Percentiles rank a stretch among this genome's conserved stretches.
These are phyloP conservation scores for Aechmea fasciata DNA, from an alignment of 176 grass and related monocot genomes.

Conservation along the genomic window DNA sequence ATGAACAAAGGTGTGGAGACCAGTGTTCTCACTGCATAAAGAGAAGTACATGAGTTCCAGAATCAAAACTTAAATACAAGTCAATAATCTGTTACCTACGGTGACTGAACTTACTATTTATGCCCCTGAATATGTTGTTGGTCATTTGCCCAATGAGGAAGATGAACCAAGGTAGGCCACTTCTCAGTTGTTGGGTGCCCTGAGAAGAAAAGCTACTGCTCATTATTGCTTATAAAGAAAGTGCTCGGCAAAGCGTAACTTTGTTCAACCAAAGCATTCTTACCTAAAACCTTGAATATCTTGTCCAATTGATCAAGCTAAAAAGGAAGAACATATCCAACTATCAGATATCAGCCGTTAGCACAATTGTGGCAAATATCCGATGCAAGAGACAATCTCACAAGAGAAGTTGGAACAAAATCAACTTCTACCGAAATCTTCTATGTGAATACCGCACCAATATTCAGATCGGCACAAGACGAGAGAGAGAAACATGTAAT, in stretches of 20 bases:
- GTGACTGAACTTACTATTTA: constrained; percentile 68
- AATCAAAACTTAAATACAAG: constrained; percentile 10
- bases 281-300: constrained; percentile 99
- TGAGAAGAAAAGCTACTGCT: constrained; percentile 7
- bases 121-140: constrained; percentile 83
- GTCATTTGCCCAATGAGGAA: constrained; percentile 79
- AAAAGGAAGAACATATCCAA: constrained; percentile 27
- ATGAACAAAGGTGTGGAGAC: constrained; percentile 84
- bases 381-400: not conserved
- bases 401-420: not conserved
- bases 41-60: constrained; percentile 18
- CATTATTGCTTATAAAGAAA: not conserved
- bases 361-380: not conserved
- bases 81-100: constrained; percentile 8
- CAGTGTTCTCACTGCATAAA: constrained; percentile 71
- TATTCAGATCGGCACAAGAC: not conserved
- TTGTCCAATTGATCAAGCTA: constrained; percentile 99
- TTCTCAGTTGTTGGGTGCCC: constrained; percentile 94
- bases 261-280: constrained; percentile 18
- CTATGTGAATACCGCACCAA: not conserved
- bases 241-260: constrained; percentile 6
- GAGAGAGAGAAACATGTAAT: not conserved
- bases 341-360: constrained; percentile 26
- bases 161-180: constrained; percentile 92
- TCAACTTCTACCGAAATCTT: not conserved